Evolutionary conservation across 495 filamentous ascomycete species (phyloP).

Genomic region (Pseudomonodictys pantanalensis): DNA sequence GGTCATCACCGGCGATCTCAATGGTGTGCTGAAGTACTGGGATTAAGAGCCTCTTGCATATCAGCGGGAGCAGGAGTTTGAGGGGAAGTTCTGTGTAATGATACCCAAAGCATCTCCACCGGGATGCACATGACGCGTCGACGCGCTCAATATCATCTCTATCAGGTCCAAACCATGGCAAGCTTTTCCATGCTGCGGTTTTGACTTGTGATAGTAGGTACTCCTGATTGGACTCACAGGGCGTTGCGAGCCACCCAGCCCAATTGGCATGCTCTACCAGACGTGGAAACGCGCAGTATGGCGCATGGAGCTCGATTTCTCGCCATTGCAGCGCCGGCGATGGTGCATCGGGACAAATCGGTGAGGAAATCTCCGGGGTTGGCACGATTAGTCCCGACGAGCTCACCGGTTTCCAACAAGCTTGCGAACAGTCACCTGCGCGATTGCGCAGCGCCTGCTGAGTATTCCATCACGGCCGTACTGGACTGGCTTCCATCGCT

Average conservation of each 20-base stretch:
- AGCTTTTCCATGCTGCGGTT: not conserved
- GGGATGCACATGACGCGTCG: slow-evolving; percentile 3
- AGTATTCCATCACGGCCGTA: slow-evolving; percentile 7
- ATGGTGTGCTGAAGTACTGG: slow-evolving; percentile 91
- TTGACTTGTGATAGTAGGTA: too few species aligned
- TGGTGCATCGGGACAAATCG: not conserved
- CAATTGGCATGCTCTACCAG: too few species aligned
- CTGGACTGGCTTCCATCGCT: not conserved
- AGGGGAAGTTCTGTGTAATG: not conserved
- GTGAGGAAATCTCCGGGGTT: too few species aligned
- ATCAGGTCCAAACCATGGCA: not conserved
- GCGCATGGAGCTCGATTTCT: not conserved
- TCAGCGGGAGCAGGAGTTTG: not conserved
- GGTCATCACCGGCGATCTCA: slow-evolving; percentile 84
- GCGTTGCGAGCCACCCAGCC: too few species aligned
- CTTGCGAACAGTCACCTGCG: slow-evolving; percentile 12
- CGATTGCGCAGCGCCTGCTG: slow-evolving; percentile 5
- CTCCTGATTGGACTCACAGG: too few species aligned
- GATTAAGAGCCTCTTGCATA: slow-evolving; percentile 54
- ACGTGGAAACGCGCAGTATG: too few species aligned
- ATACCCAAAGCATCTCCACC: slow-evolving; percentile 1
- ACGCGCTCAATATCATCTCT: not conserved
- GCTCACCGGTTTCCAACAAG: slow-evolving; percentile 15
- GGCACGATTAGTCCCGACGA: not conserved
- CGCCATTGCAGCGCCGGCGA: not conserved